phyloP scores from a whole-genome alignment of 129 eudicot species.

The Tanacetum coccineum region DNA sequence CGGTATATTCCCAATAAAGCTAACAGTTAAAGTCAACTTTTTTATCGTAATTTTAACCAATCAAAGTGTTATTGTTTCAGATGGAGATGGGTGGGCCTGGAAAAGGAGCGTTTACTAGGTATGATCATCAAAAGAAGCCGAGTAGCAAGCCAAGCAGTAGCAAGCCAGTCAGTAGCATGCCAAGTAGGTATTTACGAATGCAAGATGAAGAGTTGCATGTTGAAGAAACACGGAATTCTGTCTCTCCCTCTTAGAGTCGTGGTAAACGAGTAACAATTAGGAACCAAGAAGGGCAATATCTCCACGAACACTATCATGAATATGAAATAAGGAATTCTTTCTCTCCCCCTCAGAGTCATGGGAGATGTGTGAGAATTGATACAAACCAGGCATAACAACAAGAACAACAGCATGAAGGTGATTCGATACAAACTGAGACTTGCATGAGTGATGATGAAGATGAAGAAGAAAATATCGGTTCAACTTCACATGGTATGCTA shows the following conservation, averaged over 20 bases:
- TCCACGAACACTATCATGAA: neutral
- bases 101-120: neutral
- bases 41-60: neutral
- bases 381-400: neutral
- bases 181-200: too few relatives aligned
- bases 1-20: neutral
- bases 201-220: too few relatives aligned
- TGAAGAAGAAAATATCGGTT: slow-evolving; percentile 8
- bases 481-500: neutral
- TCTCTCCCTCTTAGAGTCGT: too few relatives aligned
- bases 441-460: neutral
- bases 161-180: too few relatives aligned
- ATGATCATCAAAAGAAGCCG: neutral
- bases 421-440: neutral
- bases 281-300: too few relatives aligned
- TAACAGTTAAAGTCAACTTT: neutral
- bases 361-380: too few relatives aligned
- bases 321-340: neutral
- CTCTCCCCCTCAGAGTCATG: neutral
- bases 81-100: neutral
- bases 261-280: too few relatives aligned
- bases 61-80: neutral
- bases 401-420: neutral
- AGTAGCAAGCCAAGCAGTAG: neutral
- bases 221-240: too few relatives aligned